Evolutionary conservation across 2,329 filamentous ascomycete species (phyloP), one percentile per base, ranked within the genome.

Genomic region (Diplodia scrobiculata): DNA sequence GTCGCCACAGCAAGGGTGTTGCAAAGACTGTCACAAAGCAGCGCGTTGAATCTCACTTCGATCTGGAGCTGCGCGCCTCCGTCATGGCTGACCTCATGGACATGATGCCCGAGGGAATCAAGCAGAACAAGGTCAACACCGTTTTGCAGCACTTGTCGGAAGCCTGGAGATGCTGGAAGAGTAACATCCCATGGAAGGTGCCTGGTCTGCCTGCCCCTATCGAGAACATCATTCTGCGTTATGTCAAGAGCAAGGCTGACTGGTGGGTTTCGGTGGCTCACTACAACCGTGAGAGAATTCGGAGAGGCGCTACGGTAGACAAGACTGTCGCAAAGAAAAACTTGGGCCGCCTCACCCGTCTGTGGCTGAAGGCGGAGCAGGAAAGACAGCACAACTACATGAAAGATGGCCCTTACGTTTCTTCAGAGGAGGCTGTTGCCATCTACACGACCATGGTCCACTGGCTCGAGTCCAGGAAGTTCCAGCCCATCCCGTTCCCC

Each of bases 251-350:
- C 71, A 99, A 99, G 83, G 95, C 95, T 19, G 95, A 99, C 77
- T 99, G 95, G 96, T 99, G 95, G 95, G 94, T 99, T 68, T 98
- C 93, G 25, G 96, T 99, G 36, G 95, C 95, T 11, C 95, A 99
- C 76, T 99, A 99, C 82, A 99, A 99, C 76, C 90, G 95, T 73
- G 95, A 99, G 81, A 90, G 95, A 77, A 99, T 99, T 74, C 87
- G 95, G 72, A 87, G 95, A 78, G 96, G 95, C 75, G 96, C 95
- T 2, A 99, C 95, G 1, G 95, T 99, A 13, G 95, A 99, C 78
- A 99, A 99, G 83, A 99, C 95, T 2, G 96, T 99, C 29, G 95
- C 95, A 3, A 99, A 99, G 86, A 99, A 99, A 86, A 99, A 99
- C 71, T 84, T 99, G 68, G 95, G 95, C 67, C 91, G 95, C 72